These are phyloP conservation scores for Nakataea oryzae DNA, from an alignment of 2,329 filamentous ascomycete species.

Conservation along the genomic window DNA sequence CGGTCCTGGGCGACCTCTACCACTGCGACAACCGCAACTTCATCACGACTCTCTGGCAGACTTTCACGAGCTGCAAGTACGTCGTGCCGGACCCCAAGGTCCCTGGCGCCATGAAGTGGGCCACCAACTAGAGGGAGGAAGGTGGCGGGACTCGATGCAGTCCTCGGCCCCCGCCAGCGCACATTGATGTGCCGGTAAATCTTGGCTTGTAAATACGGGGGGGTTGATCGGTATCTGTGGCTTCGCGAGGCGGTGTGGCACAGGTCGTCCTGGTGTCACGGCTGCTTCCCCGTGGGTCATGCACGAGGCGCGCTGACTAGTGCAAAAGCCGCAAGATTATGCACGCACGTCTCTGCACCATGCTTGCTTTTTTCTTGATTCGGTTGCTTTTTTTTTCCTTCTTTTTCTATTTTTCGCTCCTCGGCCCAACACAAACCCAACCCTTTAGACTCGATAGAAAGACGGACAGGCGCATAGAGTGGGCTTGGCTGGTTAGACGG, in stretches of 20 bases:
- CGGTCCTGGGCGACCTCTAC: constrained; percentile 45
- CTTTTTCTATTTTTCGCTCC: neutral
- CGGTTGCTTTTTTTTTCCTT: neutral
- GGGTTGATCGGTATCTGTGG: neutral
- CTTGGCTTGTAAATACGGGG: neutral
- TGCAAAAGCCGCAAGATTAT: neutral
- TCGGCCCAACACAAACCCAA: too few species aligned
- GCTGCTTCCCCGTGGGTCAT: neutral
- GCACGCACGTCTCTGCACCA: neutral
- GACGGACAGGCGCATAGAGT: neutral
- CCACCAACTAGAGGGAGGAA: constrained; percentile 1
- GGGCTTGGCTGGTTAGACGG: neutral
- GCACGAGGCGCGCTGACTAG: neutral
- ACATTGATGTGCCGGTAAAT: neutral
- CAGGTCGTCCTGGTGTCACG: too few species aligned
- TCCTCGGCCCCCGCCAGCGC: too few species aligned
- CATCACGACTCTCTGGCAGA: constrained; percentile 31
- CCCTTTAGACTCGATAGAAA: neutral
- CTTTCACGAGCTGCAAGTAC: constrained; percentile 35
- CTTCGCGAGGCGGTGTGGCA: neutral
- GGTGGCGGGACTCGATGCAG: too few species aligned
- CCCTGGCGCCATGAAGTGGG: constrained; percentile 25
- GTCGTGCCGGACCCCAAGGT: constrained; percentile 28
- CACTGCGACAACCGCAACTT: constrained; percentile 32
- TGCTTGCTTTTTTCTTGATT: neutral